Base-by-base conservation (phyloP, 768 basidiomycete species). In the Trichaptum fuscoviolaceum region DNA sequence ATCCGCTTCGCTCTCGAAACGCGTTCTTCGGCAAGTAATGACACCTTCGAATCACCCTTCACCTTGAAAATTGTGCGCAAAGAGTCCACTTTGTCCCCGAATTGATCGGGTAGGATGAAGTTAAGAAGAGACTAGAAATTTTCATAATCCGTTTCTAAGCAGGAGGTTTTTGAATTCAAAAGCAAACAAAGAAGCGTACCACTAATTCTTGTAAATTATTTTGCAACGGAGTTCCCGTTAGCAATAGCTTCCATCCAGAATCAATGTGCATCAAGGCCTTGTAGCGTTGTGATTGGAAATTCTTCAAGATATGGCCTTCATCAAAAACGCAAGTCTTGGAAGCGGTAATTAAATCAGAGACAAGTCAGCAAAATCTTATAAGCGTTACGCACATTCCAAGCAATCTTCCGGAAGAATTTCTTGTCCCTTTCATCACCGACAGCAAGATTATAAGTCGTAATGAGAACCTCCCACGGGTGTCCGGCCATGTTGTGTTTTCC, bases 231-330 rank as follows among this genome's bases (percentile, higher is more conserved):
- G 97, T 99, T 7, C 97, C 97, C 0, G 97, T 99, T 23, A 99
- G 82, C 25, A 99, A 83, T 26, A 99, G 80, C 42, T 95, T 84
- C 96, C 97, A 99, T 58, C 84, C 85, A 1, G 93, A 91, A 20
- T 88, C 85, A 73, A 93, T 92, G 73, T 88, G 90, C 70, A 99
- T 80, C 17, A 99, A 78, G 10, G 93, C 86, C 73, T 92, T 89
- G 75, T 99, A 99, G 24, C 96, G 91, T 72, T 97, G 94, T n/a
- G 95, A 96, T 70, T 96, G 91, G 76, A 93, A 96, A 74, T 98
- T 99, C 81, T 99, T 99, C 69, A 99, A 81, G 63, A 95, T 88
- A 74, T 99, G 97, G 1, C 97, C 97, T 76, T 99, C 97, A 73
- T 99, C 97, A 71, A 92, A 99, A 62, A 99, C 88, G 71, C 93